These are phyloP conservation scores for Phaeosphaeria sp. DNA, from an alignment of 2,329 filamentous ascomycete species.

Conservation along the genomic window DNA sequence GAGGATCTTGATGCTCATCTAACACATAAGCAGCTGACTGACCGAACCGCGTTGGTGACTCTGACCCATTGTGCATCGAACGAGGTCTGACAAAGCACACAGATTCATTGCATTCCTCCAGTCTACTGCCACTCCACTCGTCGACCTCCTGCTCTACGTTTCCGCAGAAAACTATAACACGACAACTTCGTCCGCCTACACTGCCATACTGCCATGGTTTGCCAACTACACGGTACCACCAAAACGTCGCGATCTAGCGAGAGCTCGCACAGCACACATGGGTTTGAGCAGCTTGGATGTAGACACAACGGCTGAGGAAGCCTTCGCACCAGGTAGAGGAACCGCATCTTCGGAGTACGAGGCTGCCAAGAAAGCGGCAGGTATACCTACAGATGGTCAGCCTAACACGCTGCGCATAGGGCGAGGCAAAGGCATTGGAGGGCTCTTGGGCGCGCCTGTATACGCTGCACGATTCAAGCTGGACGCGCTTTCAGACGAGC, in stretches of 20 bases:
- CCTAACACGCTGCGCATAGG: constrained; percentile 56
- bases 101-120: constrained; percentile 71
- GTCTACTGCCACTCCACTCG: constrained; percentile 74
- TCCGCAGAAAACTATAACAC: constrained; percentile 86
- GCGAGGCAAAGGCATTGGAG: constrained; percentile 65
- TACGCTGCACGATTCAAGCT: constrained; percentile 77
- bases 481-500: constrained; percentile 71
- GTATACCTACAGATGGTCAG: constrained; percentile 43
- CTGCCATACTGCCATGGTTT: constrained; percentile 80
- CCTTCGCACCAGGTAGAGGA: constrained; percentile 33
- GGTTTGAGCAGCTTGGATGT: constrained; percentile 56
- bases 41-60: constrained; percentile 50
- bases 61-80: neutral
- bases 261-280: constrained; percentile 65
- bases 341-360: constrained; percentile 45
- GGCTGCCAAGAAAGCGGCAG: constrained; percentile 45
- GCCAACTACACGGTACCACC: constrained; percentile 86
- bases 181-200: constrained; percentile 81
- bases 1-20: constrained; percentile 40
- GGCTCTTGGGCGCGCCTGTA: constrained; percentile 70
- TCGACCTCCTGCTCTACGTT: constrained; percentile 89
- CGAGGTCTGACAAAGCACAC: neutral
- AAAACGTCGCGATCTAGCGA: constrained; percentile 72
- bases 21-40: constrained; percentile 40
- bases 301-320: constrained; percentile 48